A percentile compares a stretch with the other conserved stretches of the same genome.
Evolutionary conservation across 371 early-diverging fungal genomes (phyloP).

Genomic region (Mortierella sp.): DNA sequence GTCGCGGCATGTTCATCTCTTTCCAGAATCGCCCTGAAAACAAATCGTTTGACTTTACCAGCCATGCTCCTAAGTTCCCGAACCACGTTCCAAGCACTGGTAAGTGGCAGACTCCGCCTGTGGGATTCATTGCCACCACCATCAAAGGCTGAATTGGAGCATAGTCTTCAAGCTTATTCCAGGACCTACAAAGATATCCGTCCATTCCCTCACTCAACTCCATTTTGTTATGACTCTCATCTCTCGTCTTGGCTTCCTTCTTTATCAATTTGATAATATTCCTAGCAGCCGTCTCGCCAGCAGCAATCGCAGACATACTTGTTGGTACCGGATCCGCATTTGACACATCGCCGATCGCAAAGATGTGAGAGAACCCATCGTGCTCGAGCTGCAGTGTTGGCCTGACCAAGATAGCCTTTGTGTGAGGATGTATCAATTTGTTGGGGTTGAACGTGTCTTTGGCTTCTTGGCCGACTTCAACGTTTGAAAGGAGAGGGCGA

Average conservation of each 20-base stretch:
- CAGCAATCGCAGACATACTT: slow-evolving; percentile 26
- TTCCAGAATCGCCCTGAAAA: slow-evolving; percentile 34
- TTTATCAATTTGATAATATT: slow-evolving; percentile 38
- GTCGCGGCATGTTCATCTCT: slow-evolving; percentile 39
- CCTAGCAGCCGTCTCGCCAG: slow-evolving; percentile 34
- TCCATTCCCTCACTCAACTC: slow-evolving; percentile 5
- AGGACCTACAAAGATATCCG: slow-evolving; percentile 20
- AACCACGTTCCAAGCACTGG: slow-evolving; percentile 39
- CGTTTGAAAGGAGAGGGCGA: slow-evolving; percentile 20
- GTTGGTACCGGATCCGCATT: slow-evolving; percentile 60
- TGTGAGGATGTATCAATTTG: slow-evolving; percentile 41
- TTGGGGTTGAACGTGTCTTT: slow-evolving; percentile 1
- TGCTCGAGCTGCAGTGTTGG: slow-evolving; percentile 75
- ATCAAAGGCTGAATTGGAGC: slow-evolving; percentile 17
- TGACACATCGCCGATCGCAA: slow-evolving; percentile 78
- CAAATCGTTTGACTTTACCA: slow-evolving; percentile 31
- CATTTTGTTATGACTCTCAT: neutral
- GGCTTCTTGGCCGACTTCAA: slow-evolving; percentile 2
- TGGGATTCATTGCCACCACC: slow-evolving; percentile 52
- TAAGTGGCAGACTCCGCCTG: slow-evolving; percentile 36
- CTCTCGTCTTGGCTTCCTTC: neutral
- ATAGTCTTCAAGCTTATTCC: slow-evolving; percentile 34
- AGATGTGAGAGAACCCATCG: slow-evolving; percentile 68
- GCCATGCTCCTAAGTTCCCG: slow-evolving; percentile 26
- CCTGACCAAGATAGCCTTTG: slow-evolving; percentile 64